phyloP scores from a whole-genome alignment of 1,139 yeast species.

The Blastobotrys illinoisensis region DNA sequence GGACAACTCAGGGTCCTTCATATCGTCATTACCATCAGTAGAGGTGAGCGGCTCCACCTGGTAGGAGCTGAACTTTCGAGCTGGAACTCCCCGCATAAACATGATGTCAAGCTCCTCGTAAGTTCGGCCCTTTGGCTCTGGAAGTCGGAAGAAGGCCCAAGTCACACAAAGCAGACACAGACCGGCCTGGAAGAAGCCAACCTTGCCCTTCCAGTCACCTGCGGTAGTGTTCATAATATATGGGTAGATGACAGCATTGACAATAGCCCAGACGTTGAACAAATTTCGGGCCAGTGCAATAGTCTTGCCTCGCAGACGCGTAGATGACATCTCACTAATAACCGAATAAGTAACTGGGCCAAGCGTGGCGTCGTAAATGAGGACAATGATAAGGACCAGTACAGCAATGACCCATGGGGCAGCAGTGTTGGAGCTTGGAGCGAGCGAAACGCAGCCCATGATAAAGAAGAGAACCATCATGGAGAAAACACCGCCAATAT shows the following conservation, averaged over 20 bases:
- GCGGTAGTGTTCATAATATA: constrained; percentile 52
- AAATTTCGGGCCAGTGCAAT: constrained; percentile 48
- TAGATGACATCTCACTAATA: constrained; percentile 51
- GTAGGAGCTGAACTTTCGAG: constrained; percentile 14
- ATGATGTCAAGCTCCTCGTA: constrained; percentile 50
- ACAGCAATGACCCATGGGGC: constrained; percentile 10
- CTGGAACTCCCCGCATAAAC: constrained; percentile 17
- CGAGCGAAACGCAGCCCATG: constrained; percentile 14
- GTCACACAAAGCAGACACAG: constrained; percentile 34
- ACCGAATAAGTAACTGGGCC: constrained; percentile 55
- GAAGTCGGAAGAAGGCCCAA: constrained; percentile 50
- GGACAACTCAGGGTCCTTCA: background rate
- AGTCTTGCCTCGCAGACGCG: constrained; percentile 49
- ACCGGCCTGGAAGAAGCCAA: constrained; percentile 53
- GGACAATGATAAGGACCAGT: constrained; percentile 19
- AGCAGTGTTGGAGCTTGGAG: constrained; percentile 1
- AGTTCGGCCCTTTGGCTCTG: constrained; percentile 54
- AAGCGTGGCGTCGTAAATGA: constrained; percentile 44
- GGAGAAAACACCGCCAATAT: constrained; percentile 39
- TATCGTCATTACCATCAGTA: background rate
- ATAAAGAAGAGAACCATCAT: constrained; percentile 36
- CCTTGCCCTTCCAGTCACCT: constrained; percentile 52
- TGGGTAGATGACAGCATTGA: constrained; percentile 42
- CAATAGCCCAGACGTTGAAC: constrained; percentile 42
- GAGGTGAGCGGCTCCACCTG: constrained; percentile 4